phyloP scores from a whole-genome alignment of 2,329 filamentous ascomycete species.

The Hypoxylon sp. region DNA sequence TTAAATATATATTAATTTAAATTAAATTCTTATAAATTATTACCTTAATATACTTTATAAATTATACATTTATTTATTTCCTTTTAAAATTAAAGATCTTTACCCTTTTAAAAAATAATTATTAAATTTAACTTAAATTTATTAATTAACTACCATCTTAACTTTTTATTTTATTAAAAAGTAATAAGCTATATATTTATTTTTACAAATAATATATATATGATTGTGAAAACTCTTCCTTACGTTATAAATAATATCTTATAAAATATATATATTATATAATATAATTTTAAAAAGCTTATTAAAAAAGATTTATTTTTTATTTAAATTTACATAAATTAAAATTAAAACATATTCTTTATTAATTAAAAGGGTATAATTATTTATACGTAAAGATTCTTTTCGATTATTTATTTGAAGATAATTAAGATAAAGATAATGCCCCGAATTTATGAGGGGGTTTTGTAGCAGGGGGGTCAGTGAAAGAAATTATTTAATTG shows the following conservation, averaged over 20 bases:
- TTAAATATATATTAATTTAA: neutral
- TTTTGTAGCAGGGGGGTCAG: no score
- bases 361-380: neutral
- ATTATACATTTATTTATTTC: neutral
- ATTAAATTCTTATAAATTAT: neutral
- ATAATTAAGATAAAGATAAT: neutral
- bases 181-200: conserved; percentile 1
- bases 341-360: neutral
- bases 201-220: conserved; percentile 7
- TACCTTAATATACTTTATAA: neutral
- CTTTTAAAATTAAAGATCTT: neutral
- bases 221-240: neutral
- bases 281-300: neutral
- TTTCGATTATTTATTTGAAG: neutral
- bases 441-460: no score
- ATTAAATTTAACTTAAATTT: neutral
- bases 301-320: neutral
- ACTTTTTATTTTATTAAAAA: conserved; percentile 3
- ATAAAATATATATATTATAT: neutral
- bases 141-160: conserved; percentile 7
- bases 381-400: neutral
- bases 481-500: no score
- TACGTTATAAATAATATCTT: neutral
- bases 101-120: conserved; percentile 9
- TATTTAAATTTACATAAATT: neutral